Evolutionary conservation across 2,329 filamentous ascomycete genomes (phyloP), one percentile per base, ranked within the genome.

Genomic region (Purpureocillium lavendulum): DNA sequence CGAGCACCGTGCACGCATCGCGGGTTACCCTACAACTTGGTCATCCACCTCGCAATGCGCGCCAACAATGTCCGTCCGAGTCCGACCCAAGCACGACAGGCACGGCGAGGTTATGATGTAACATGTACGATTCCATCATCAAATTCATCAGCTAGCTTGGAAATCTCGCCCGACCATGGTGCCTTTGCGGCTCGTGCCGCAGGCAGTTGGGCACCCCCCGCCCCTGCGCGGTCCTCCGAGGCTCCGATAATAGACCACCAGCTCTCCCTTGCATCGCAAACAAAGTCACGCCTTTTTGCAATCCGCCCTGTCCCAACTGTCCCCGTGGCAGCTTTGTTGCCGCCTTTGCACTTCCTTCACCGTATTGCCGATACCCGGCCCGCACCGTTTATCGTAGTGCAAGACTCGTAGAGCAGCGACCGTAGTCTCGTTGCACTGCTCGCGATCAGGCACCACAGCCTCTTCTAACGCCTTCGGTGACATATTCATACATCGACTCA

Each of bases 401-500:
- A 26, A 40, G 29, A 36, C 33, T 32, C 16, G 33, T 33, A 29
- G 29, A 29, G 30, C 26, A n/a, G 18, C 7, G 32, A 36, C 26
- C 18, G 34, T 12, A 21, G 14, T 13, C 16, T 14, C 12, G 34
- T 28, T 26, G 21, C 21, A 6, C 21, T 10, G 21, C n/a, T n/a
- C n/a, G n/a, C n/a, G n/a, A n/a, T n/a, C n/a, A 26, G 21, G 21
- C 21, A 26, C 21, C 21, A 5, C 21, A 5, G 21, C 21, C 21
- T 26, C 21, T 10, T 26, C 36, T 30, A 32, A 32, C 36, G 33
- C 38, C 35, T 36, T 43, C 39, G 45, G 45, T 47, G 48, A 49
- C 39, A 8, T 56, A 50, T 45, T 56, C 49, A 43, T 56, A 56
- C 53, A 56, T 36, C 48, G 46, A 44, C 37, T 41, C 42, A 40